A percentile compares a stretch with the other conserved stretches of the same genome.
phyloP scores from a whole-genome alignment of 1,139 yeast genomes.

The Zygosaccharomyces pseudobailii region DNA sequence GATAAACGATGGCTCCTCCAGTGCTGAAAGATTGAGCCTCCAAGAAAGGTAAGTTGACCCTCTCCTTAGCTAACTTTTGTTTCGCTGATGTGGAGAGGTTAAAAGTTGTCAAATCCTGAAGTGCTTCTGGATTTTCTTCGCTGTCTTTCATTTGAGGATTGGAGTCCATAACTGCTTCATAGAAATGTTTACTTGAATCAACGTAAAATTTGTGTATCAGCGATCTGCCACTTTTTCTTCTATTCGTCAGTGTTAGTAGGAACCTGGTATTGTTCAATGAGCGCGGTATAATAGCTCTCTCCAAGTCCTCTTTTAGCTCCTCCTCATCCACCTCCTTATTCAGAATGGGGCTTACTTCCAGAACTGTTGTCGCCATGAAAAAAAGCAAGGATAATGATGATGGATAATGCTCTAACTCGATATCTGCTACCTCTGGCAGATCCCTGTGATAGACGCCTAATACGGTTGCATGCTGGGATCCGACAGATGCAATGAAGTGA shows the following conservation, averaged over 20 bases:
- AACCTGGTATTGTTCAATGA: conserved; percentile 47
- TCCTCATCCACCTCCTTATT: conserved; percentile 43
- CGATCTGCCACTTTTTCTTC: conserved; percentile 83
- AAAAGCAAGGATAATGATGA: conserved; percentile 45
- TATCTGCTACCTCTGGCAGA: conserved; percentile 39
- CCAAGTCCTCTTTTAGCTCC: conserved; percentile 41
- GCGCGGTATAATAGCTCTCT: conserved; percentile 47
- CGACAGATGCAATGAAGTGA: conserved; percentile 49
- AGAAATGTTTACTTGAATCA: conserved; percentile 48
- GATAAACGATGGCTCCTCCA: conserved; percentile 92
- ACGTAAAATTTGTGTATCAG: conserved; percentile 52
- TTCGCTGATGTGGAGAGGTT: conserved; percentile 69
- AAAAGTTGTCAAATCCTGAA: conserved; percentile 79
- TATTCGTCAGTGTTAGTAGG: conserved; percentile 51
- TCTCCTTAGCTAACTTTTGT: conserved; percentile 73
- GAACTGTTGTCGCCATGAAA: conserved; percentile 67
- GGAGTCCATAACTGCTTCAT: conserved; percentile 34
- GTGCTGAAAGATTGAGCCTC: conserved; percentile 78
- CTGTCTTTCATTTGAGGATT: conserved; percentile 34
- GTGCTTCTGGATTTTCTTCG: conserved; percentile 42
- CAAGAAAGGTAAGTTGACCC: conserved; percentile 82
- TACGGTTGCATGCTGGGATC: conserved; percentile 51
- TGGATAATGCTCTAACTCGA: conserved; percentile 44
- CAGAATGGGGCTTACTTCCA: conserved; percentile 49
- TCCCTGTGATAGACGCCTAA: conserved; percentile 57